Evolutionary conservation across 169 alveolate species (phyloP).

Genomic region (Plasmodium knowlesi): DNA sequence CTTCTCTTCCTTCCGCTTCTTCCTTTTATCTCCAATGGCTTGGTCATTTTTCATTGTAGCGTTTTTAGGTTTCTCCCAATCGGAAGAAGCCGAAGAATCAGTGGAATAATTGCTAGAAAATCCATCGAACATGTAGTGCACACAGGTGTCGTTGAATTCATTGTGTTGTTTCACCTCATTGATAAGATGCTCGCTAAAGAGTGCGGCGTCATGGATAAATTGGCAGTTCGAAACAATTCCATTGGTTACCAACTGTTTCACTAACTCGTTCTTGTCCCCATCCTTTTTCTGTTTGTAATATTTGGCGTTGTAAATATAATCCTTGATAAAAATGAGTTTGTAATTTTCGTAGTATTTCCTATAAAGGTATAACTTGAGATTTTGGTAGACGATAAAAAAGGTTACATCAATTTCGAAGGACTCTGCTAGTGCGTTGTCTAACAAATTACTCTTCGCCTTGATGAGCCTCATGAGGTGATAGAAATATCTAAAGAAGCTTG

Average conservation of each 20-base stretch:
- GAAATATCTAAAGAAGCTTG: neutral
- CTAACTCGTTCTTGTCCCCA: neutral
- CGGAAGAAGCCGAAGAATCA: neutral
- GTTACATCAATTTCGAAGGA: conserved; percentile 23
- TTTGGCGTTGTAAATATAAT: conserved; percentile 44
- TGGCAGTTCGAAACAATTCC: neutral
- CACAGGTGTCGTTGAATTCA: neutral
- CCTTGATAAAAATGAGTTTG: conserved; percentile 37
- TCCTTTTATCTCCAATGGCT: neutral
- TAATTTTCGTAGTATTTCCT: conserved; percentile 48
- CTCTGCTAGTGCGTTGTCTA: conserved; percentile 21
- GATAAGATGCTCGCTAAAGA: neutral
- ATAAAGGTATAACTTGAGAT: conserved; percentile 56
- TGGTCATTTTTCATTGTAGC: neutral
- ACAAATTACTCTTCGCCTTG: neutral
- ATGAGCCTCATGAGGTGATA: conserved; percentile 23
- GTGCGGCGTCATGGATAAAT: neutral
- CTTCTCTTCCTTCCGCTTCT: conserved; percentile 20
- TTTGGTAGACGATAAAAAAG: conserved; percentile 32
- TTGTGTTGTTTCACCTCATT: neutral
- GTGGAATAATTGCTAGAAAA: conserved; percentile 70
- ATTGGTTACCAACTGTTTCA: neutral
- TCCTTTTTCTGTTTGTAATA: conserved; percentile 39
- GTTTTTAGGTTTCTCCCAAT: neutral
- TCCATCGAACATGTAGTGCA: conserved; percentile 62